These are phyloP conservation scores for Dionaea muscipula DNA, from an alignment of 179 eudicot genomes.

Conservation along the genomic window DNA sequence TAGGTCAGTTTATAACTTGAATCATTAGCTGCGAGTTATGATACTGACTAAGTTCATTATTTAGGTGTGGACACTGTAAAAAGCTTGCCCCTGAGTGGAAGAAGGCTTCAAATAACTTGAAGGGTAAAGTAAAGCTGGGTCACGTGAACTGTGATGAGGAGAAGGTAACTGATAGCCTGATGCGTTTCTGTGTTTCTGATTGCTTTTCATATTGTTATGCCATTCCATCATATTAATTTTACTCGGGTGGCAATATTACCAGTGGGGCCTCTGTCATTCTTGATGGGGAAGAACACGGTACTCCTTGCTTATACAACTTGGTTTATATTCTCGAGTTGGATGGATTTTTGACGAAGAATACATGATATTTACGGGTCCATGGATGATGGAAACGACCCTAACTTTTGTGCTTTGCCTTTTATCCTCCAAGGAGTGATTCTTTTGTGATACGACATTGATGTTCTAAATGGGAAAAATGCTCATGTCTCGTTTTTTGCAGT, in stretches of 20 bases:
- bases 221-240: too few species aligned
- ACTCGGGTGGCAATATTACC: too few species aligned
- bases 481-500: slow-evolving; percentile 31
- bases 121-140: slow-evolving; percentile 91
- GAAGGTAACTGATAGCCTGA: slow-evolving; percentile 37
- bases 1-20: background rate
- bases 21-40: background rate
- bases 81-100: slow-evolving; percentile 99
- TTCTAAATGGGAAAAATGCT: background rate
- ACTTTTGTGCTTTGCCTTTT: too few species aligned
- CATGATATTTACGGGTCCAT: too few species aligned
- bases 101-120: slow-evolving; percentile 76
- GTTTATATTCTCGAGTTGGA: too few species aligned
- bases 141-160: slow-evolving; percentile 93
- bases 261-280: too few species aligned
- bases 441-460: background rate
- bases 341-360: too few species aligned
- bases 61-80: slow-evolving; percentile 97
- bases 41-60: background rate
- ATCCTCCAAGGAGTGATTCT: background rate
- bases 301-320: too few species aligned
- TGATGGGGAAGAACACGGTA: background rate
- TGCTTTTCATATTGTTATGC: too few species aligned
- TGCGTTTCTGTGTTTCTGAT: too few species aligned
- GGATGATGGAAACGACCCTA: too few species aligned